phyloP scores from a whole-genome alignment of 768 basidiomycete species.

The Mycena floridula region DNA sequence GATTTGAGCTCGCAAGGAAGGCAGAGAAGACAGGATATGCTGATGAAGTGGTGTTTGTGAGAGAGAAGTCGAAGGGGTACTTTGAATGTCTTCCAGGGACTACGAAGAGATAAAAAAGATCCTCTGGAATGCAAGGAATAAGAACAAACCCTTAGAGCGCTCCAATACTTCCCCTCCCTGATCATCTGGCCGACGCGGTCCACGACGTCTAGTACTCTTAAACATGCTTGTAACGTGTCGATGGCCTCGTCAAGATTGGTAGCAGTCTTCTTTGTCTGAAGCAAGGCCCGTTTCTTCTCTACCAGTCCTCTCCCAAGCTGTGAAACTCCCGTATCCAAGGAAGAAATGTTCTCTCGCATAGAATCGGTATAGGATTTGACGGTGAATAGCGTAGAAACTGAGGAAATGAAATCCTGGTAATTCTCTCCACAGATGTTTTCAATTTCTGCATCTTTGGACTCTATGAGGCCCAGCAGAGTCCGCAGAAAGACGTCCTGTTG shows the following conservation, averaged over 20 bases:
- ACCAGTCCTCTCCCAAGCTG: slow-evolving; percentile 84
- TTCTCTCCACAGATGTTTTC: slow-evolving; percentile 94
- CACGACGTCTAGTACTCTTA: slow-evolving; percentile 89
- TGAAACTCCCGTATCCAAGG: slow-evolving; percentile 82
- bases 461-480: slow-evolving; percentile 80
- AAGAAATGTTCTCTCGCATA: slow-evolving; percentile 86
- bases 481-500: slow-evolving; percentile 89
- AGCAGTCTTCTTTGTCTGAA: slow-evolving; percentile 90
- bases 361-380: slow-evolving; percentile 96
- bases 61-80: slow-evolving; percentile 81
- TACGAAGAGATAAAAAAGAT: slow-evolving; percentile 30
- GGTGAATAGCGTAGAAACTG: slow-evolving; percentile 92
- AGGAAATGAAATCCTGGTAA: slow-evolving; percentile 96
- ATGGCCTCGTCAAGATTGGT: slow-evolving; percentile 95
- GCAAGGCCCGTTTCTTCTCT: slow-evolving; percentile 86
- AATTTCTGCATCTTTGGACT: slow-evolving; percentile 94
- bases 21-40: slow-evolving; percentile 85
- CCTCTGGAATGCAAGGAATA: slow-evolving; percentile 22
- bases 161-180: slow-evolving; percentile 91
- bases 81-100: slow-evolving; percentile 94
- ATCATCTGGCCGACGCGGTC: slow-evolving; percentile 92
- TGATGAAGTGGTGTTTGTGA: slow-evolving; percentile 92
- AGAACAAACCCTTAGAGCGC: slow-evolving; percentile 80
- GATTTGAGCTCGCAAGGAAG: slow-evolving; percentile 83
- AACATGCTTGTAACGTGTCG: slow-evolving; percentile 88